These are phyloP conservation scores for Claviceps lovelessii DNA, from an alignment of 2,329 filamentous ascomycete species.

Conservation along the genomic window DNA sequence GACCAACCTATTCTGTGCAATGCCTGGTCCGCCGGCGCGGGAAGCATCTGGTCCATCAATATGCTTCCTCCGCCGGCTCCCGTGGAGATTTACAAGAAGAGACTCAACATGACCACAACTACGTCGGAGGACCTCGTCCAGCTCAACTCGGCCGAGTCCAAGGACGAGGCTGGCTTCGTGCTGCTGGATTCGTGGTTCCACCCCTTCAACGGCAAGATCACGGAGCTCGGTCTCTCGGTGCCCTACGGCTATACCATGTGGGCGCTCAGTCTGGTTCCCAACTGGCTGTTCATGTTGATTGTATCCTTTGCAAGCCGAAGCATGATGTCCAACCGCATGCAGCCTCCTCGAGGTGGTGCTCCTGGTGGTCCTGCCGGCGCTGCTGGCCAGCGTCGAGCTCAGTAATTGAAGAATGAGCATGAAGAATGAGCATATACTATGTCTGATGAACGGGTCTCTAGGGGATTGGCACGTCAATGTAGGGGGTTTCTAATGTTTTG, in stretches of 20 bases:
- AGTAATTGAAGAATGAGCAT: background rate
- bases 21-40: conserved; percentile 51
- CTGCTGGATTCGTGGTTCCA: conserved; percentile 54
- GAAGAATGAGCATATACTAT: background rate
- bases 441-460: background rate
- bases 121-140: conserved; percentile 49
- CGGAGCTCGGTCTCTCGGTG: conserved; percentile 45
- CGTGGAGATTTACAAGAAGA: conserved; percentile 49
- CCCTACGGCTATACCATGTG: conserved; percentile 56
- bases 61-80: conserved; percentile 50
- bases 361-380: conserved; percentile 6
- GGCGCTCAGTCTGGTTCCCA: conserved; percentile 50
- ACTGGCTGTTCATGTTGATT: conserved; percentile 66
- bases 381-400: conserved; percentile 2
- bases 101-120: conserved; percentile 55
- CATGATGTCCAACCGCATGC: conserved; percentile 44
- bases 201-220: conserved; percentile 56
- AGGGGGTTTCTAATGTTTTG: background rate
- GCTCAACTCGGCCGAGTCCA: conserved; percentile 35
- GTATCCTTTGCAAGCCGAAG: conserved; percentile 59
- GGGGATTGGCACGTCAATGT: background rate
- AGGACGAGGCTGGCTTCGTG: conserved; percentile 38
- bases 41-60: conserved; percentile 52
- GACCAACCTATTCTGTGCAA: conserved; percentile 62
- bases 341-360: conserved; percentile 4